A percentile compares a stretch with the other conserved stretches of the same genome.
phyloP scores from a whole-genome alignment of 331 rosid species.

The Phaseolus coccineus region DNA sequence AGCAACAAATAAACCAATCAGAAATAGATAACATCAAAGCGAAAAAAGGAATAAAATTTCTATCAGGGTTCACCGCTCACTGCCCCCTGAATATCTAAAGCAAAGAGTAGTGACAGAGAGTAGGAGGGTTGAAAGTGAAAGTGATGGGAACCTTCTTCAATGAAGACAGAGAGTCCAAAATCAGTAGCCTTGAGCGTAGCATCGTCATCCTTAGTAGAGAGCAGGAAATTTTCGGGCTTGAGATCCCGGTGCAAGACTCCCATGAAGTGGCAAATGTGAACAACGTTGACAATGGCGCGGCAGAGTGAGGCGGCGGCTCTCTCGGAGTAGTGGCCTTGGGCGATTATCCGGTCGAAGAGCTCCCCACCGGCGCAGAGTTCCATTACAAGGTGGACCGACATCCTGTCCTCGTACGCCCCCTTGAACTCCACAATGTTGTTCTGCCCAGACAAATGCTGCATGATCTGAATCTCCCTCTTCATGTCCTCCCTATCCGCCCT shows the following conservation, averaged over 20 bases:
- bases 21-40: background rate
- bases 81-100: background rate
- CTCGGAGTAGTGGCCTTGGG: conserved; percentile 86
- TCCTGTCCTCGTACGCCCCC: conserved; percentile 80
- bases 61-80: background rate
- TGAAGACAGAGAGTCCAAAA: conserved; percentile 92
- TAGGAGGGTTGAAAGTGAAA: background rate
- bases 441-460: conserved; percentile 96
- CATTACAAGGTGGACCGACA: conserved; percentile 90
- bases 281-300: conserved; percentile 77
- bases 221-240: conserved; percentile 95
- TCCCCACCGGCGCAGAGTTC: conserved; percentile 96
- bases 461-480: conserved; percentile 84
- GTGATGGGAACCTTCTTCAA: conserved; percentile 68
- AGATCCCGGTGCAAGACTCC: conserved; percentile 95
- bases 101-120: background rate
- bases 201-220: conserved; percentile 66
- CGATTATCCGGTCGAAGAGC: conserved; percentile 84
- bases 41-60: too few relatives aligned
- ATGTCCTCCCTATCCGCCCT: conserved; percentile 74
- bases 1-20: background rate
- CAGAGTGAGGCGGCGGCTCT: conserved; percentile 78
- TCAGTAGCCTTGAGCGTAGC: conserved; percentile 89
- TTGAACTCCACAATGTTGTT: conserved; percentile 83
- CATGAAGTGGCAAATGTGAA: conserved; percentile 89